Conservation (phyloP, 1,284 basidiomycete genomes). For the Entoloma clypeatum region DNA sequence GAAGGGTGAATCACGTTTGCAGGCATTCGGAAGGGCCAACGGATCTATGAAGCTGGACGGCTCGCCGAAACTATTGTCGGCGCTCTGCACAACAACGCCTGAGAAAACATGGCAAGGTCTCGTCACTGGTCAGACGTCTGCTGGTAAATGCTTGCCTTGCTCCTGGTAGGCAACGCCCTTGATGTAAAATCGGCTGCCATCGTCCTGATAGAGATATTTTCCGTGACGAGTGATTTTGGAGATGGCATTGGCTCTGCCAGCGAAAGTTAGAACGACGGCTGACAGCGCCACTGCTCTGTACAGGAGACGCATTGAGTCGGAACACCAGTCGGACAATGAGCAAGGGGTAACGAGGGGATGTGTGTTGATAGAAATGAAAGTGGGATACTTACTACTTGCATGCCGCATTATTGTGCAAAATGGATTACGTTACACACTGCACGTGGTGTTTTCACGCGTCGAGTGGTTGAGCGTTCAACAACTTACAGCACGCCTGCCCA, state of each 20-base stretch:
- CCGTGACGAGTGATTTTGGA: conserved; percentile 59
- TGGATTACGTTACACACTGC: too few relatives aligned
- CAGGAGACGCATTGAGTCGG: conserved; percentile 23
- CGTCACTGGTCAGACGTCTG: neutral
- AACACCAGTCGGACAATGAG: conserved; percentile 1
- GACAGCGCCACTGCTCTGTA: conserved; percentile 28
- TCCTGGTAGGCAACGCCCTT: conserved; percentile 91
- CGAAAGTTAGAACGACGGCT: conserved; percentile 28
- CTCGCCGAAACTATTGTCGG: conserved; percentile 75
- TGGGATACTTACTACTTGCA: too few relatives aligned
- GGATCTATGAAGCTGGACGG: conserved; percentile 76
- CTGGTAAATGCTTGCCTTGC: conserved; percentile 62
- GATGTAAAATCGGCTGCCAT: conserved; percentile 81
- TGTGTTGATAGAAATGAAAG: conserved; percentile 4
- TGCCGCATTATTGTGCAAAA: too few relatives aligned
- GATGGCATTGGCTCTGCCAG: conserved; percentile 48
- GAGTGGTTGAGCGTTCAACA: too few relatives aligned
- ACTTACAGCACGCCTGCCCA: too few relatives aligned
- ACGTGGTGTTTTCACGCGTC: too few relatives aligned
- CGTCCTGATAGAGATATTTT: conserved; percentile 74
- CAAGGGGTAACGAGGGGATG: conserved; percentile 2
- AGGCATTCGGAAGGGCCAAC: conserved; percentile 63
- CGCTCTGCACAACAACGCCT: conserved; percentile 45
- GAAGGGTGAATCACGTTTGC: conserved; percentile 76
- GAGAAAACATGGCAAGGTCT: neutral